Percentiles rank a stretch among this genome's conserved stretches.
Evolutionary conservation across 257 asterid species (phyloP).

Genomic region (Rehmannia glutinosa): DNA sequence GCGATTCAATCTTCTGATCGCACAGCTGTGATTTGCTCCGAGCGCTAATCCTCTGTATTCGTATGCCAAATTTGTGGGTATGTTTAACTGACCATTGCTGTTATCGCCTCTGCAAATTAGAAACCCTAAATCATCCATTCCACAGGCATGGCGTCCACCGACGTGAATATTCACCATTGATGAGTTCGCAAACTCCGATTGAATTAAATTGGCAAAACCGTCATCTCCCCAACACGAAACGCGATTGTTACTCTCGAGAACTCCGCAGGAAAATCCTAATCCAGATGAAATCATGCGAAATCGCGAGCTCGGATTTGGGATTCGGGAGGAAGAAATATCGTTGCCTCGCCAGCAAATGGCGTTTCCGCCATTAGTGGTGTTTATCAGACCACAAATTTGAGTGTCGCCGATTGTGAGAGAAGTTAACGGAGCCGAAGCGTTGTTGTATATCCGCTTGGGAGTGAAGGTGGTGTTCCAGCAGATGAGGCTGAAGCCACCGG

Average conservation of each 20-base stretch:
- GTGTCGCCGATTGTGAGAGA: constrained; percentile 55
- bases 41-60: constrained; percentile 55
- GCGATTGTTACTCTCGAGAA: constrained; percentile 24
- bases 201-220: constrained; percentile 25
- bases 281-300: constrained; percentile 64
- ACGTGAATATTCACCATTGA: constrained; percentile 55
- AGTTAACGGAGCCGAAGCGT: constrained; percentile 29
- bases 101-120: constrained; percentile 71
- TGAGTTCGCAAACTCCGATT: constrained; percentile 40
- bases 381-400: constrained; percentile 59
- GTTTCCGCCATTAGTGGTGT: constrained; percentile 22
- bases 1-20: constrained; percentile 43
- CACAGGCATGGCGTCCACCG: constrained; percentile 82
- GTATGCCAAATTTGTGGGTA: constrained; percentile 37
- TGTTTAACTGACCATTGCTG: constrained; percentile 46
- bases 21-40: constrained; percentile 75
- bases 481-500: constrained; percentile 64
- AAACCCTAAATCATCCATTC: constrained; percentile 38
- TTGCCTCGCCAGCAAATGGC: constrained; percentile 72
- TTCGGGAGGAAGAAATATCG: constrained; percentile 1
- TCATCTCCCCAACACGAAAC: constrained; percentile 71
- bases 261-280: constrained; percentile 68
- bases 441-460: constrained; percentile 58
- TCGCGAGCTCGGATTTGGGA: constrained; percentile 8
- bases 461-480: constrained; percentile 57